Conservation (phyloP, 2,329 filamentous ascomycete genomes). For the Ceratocystis harringtonii region DNA sequence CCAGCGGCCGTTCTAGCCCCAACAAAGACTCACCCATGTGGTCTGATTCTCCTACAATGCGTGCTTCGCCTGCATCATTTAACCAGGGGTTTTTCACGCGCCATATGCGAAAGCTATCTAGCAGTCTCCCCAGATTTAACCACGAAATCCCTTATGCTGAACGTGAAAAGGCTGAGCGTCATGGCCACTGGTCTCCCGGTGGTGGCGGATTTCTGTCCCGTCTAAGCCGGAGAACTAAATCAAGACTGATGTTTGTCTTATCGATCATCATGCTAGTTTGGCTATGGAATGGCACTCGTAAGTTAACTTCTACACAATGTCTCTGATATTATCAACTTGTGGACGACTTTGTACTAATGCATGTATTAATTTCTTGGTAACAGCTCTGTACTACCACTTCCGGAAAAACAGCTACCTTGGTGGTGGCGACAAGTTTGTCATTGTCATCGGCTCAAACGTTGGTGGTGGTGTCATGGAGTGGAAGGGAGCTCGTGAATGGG, state of each 20-base stretch:
- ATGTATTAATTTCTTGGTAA: background rate
- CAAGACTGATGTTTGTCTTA: constrained; percentile 44
- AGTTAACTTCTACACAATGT: constrained; percentile 27
- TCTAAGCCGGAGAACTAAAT: constrained; percentile 50
- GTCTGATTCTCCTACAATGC: constrained; percentile 14
- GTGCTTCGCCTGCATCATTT: constrained; percentile 60
- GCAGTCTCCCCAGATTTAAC: constrained; percentile 60
- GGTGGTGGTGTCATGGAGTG: constrained; percentile 98
- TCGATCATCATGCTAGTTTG: constrained; percentile 46
- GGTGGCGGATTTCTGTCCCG: constrained; percentile 35
- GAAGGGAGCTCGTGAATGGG: constrained; percentile 96
- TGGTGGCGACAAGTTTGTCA: constrained; percentile 79
- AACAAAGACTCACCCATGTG: constrained; percentile 15
- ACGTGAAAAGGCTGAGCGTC: constrained; percentile 58
- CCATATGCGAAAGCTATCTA: constrained; percentile 68
- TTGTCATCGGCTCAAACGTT: constrained; percentile 84
- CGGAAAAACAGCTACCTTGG: constrained; percentile 59
- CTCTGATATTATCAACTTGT: background rate
- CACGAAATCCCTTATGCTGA: constrained; percentile 44
- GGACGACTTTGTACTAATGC: background rate
- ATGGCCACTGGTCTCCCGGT: constrained; percentile 29
- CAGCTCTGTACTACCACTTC: constrained; percentile 46
- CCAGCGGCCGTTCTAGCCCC: constrained; percentile 55
- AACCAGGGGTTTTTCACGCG: constrained; percentile 78
- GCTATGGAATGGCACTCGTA: constrained; percentile 60